Percentiles rank a stretch among this genome's conserved stretches.
Evolutionary conservation across 2,329 filamentous ascomycete genomes (phyloP).

Genomic region (Chaetoscypha palmicola): DNA sequence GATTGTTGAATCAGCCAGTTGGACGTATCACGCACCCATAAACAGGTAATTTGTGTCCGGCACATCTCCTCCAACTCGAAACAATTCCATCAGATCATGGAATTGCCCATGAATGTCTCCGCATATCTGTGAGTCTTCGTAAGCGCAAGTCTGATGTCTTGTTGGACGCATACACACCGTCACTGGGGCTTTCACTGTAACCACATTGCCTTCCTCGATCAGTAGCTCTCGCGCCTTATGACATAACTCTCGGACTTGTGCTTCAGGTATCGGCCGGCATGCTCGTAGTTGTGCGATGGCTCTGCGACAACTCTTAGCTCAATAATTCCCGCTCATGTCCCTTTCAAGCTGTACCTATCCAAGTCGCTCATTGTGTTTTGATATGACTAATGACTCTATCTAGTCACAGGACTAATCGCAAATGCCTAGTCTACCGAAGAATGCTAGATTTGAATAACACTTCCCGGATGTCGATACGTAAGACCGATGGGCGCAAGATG

Average conservation of each 20-base stretch:
- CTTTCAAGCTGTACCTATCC: slow-evolving; percentile 58
- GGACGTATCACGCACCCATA: slow-evolving; percentile 57
- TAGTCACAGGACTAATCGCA: too few species aligned
- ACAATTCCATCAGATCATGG: slow-evolving; percentile 94
- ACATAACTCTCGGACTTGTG: slow-evolving; percentile 91
- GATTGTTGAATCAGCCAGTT: not conserved
- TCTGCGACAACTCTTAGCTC: slow-evolving; percentile 41
- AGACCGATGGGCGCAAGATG: too few species aligned
- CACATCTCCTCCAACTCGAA: slow-evolving; percentile 86
- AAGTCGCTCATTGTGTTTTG: slow-evolving; percentile 72
- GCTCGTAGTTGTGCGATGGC: slow-evolving; percentile 92
- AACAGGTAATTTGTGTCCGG: slow-evolving; percentile 96
- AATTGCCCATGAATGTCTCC: slow-evolving; percentile 97
- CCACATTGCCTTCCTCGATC: slow-evolving; percentile 96
- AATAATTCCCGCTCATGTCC: not conserved
- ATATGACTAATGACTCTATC: not conserved
- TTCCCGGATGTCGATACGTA: too few species aligned
- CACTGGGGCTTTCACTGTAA: slow-evolving; percentile 88
- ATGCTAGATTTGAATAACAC: too few species aligned
- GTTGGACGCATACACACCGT: slow-evolving; percentile 68
- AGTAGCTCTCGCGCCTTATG: slow-evolving; percentile 94
- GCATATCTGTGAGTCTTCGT: slow-evolving; percentile 59
- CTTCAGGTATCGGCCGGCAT: slow-evolving; percentile 92
- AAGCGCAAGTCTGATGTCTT: slow-evolving; percentile 8
- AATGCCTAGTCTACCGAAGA: too few species aligned